Base-by-base conservation (phyloP, 2,329 filamentous ascomycete genomes). In the Nigrograna mackinnonii region DNA sequence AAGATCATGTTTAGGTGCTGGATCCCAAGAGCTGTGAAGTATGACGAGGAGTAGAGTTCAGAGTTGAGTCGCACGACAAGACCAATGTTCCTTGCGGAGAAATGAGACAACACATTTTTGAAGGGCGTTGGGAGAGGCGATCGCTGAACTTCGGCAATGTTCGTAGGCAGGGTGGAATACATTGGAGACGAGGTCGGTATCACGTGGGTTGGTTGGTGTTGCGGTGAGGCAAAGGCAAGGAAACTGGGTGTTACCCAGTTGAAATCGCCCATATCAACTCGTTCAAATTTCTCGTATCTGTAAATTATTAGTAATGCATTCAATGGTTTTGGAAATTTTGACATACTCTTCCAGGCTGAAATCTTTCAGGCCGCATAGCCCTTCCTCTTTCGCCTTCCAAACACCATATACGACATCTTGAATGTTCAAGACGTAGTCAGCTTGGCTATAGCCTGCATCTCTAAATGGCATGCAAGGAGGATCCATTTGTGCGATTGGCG, bases 1-100 rank as follows among this genome's bases (percentile, higher is more conserved):
- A 99, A 99, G 62, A 99, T 97, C 94, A 99, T 99, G 73, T 99
- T 94, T 30, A 97, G 78, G 66, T 99, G 94, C 60, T 91, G 86
- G 62, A 99, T 97, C 21, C 92, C 92, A 39, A 99, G 78, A 3
- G 91, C 89, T 51, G 92, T 94, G 69, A 99, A 99, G 75, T 92
- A 96, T n/a, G 91, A 91, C 1, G 94, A 89, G 1, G 89, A 95
- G 77, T 99, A 99, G 6, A 99, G 82, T 54, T 91, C 88, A 0
- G 91, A 97, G 76, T 99, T 99, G 51, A 99, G 78, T 31, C 94
- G 86, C 31, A 99, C 94, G 3, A 99, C 92, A 3, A 99, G 79
- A 22, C 94, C 94, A 59, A 99, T 87, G 60, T 95, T 88, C 52
- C 89, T 84, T 47, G 91, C 85, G 12, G 84, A 80, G 68, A 99